A percentile compares a stretch with the other conserved stretches of the same genome.
phyloP scores from a whole-genome alignment of 768 basidiomycete genomes.

The Trametes cubensis region DNA sequence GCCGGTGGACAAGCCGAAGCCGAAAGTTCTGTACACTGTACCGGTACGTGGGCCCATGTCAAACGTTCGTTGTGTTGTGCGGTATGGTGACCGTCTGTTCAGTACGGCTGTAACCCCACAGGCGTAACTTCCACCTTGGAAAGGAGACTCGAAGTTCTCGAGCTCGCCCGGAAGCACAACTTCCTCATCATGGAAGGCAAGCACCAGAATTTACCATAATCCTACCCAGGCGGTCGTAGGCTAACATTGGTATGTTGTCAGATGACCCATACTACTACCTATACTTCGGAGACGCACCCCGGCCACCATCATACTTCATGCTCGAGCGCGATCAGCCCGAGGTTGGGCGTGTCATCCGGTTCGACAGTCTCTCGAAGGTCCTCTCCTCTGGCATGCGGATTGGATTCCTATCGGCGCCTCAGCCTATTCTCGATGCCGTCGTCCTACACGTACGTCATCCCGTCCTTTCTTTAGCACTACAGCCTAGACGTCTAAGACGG shows the following conservation, averaged over 20 bases:
- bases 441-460: constrained; percentile 61
- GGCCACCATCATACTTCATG: constrained; percentile 79
- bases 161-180: constrained; percentile 70
- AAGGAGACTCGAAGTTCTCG: constrained; percentile 71
- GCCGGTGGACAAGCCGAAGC: constrained; percentile 71
- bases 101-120: constrained; percentile 88
- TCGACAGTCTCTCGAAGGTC: constrained; percentile 90
- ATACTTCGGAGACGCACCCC: constrained; percentile 67
- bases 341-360: constrained; percentile 80
- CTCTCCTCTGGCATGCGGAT: constrained; percentile 76
- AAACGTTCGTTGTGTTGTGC: not conserved
- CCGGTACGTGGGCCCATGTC: constrained; percentile 46
- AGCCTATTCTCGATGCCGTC: constrained; percentile 64
- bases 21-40: constrained; percentile 81
- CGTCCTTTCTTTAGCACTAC: not conserved
- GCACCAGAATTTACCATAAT: constrained; percentile 11
- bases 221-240: not conserved
- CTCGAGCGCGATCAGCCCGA: constrained; percentile 70
- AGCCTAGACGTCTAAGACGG: not conserved
- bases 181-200: constrained; percentile 85
- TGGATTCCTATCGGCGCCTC: constrained; percentile 81
- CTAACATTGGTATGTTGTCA: constrained; percentile 28
- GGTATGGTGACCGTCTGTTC: too few relatives aligned
- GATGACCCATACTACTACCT: constrained; percentile 83
- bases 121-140: constrained; percentile 75